These are phyloP conservation scores for Tulasnella calospora DNA, from an alignment of 768 basidiomycete genomes.

Conservation along the genomic window DNA sequence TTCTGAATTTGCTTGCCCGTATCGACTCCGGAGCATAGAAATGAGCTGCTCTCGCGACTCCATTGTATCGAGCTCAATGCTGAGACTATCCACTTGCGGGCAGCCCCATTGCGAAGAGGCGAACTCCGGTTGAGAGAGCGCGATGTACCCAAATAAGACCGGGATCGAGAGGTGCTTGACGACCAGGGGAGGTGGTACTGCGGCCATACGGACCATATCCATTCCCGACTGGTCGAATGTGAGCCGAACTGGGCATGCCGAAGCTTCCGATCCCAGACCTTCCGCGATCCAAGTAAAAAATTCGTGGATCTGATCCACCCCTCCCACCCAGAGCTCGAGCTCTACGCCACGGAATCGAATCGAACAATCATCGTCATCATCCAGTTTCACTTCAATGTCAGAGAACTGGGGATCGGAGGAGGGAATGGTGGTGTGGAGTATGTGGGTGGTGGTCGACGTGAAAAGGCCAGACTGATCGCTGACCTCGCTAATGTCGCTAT, in stretches of 20 bases:
- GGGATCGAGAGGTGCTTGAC: neutral
- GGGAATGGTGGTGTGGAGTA: neutral
- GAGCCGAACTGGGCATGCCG: neutral
- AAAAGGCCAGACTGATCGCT: neutral
- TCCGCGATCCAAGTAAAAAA: neutral
- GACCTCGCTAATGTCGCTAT: neutral
- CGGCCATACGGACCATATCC: neutral
- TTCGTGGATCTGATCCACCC: neutral
- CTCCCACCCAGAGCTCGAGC: neutral
- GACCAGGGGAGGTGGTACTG: neutral
- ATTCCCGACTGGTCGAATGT: neutral
- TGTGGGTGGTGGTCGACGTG: neutral
- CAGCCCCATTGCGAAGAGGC: neutral
- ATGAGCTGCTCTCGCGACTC: neutral
- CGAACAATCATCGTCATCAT: neutral
- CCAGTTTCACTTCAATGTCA: neutral
- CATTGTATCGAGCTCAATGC: neutral
- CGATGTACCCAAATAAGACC: neutral
- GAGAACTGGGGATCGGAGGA: neutral
- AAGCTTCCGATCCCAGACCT: neutral
- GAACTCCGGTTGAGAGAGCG: neutral
- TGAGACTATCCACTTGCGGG: neutral
- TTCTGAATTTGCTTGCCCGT: neutral
- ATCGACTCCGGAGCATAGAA: neutral
- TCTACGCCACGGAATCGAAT: neutral